These are phyloP conservation scores for Trametes punicea DNA, from an alignment of 768 basidiomycete genomes.

Conservation along the genomic window DNA sequence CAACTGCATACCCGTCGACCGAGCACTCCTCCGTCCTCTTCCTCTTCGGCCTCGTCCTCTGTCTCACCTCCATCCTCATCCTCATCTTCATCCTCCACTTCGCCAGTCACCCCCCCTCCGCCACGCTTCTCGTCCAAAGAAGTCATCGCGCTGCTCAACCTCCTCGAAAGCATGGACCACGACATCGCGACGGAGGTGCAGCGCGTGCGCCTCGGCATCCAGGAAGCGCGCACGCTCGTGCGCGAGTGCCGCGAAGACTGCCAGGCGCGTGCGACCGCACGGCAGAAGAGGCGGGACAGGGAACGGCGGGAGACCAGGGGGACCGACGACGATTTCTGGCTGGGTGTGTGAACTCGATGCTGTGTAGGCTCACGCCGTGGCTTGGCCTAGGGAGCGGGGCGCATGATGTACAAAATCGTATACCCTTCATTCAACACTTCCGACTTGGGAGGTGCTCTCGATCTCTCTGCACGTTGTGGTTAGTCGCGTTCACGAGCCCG, in stretches of 20 bases:
- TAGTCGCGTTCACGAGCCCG: too few relatives aligned
- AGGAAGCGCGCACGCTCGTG: slow-evolving; percentile 24
- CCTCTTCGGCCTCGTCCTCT: not conserved
- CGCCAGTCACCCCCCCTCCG: not conserved
- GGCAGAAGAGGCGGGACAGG: slow-evolving; percentile 14
- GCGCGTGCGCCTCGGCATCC: slow-evolving; percentile 27
- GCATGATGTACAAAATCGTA: too few relatives aligned
- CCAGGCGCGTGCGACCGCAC: slow-evolving; percentile 3
- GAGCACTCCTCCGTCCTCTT: not conserved
- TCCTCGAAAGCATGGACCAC: slow-evolving; percentile 35
- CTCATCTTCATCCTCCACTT: not conserved
- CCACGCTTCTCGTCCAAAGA: slow-evolving; percentile 24
- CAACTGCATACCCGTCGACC: not conserved
- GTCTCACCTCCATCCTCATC: not conserved
- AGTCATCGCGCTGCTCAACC: slow-evolving; percentile 31
- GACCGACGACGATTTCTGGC: slow-evolving; percentile 28
- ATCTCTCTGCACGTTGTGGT: too few relatives aligned
- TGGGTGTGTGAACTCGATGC: slow-evolving; percentile 14
- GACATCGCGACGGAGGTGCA: slow-evolving; percentile 31
- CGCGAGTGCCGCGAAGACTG: slow-evolving; percentile 20
- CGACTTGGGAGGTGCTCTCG: too few relatives aligned
- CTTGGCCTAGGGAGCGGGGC: too few relatives aligned
- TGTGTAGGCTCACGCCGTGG: not conserved
- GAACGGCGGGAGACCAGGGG: slow-evolving; percentile 25
- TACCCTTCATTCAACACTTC: too few relatives aligned